Base-by-base conservation (phyloP, 495 filamentous ascomycete species). In the Talaromyces nanjingensis region DNA sequence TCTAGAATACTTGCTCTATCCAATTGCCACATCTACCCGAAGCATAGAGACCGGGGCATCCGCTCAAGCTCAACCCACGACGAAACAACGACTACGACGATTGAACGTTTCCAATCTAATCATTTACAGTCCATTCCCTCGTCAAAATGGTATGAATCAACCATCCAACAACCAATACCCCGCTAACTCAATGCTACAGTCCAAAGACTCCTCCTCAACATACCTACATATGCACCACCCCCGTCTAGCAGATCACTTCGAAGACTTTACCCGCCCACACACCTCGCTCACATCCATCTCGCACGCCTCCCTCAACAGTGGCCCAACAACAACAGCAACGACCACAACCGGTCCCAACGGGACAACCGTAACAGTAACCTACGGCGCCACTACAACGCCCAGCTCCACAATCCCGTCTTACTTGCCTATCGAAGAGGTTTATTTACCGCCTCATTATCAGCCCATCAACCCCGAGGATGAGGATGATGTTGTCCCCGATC, bases 391-490 rank as follows among this genome's bases (percentile, higher is more conserved):
- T 11, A 68, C 76, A 31, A 74, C 72, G 6, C 70, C 72, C 5
- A 31, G 55, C 37, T 67, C 71, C 18, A 69, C 67, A 29, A 69
- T 78, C 60, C 76, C 77, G 49, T 80, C 81, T 16, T 83, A 77
- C 70, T 75, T 83, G 12, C 78, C 76, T 42, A 71, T 81, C 53
- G 78, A 83, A 73, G 91, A 96, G 62, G 91, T 98, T 74, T 92
- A 92, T 79, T 89, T 98, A 4, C 85, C 90, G 7, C 89, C 90
- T 2, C 90, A 97, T 63, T 86, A 92, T 74, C 92, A 96, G 73
- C 94, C 94, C 1, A 81, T 92, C 56, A 97, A 97, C 74, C 94
- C 94, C 0, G 94, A 98, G 76, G 94, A 98, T 72, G 94, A 98
- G 76, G 94, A 98, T 69, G 94, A 98, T 66, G 90, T 98, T 4